Base-by-base conservation (phyloP, 2,329 filamentous ascomycete species). In the Colletotrichum kahawae region DNA sequence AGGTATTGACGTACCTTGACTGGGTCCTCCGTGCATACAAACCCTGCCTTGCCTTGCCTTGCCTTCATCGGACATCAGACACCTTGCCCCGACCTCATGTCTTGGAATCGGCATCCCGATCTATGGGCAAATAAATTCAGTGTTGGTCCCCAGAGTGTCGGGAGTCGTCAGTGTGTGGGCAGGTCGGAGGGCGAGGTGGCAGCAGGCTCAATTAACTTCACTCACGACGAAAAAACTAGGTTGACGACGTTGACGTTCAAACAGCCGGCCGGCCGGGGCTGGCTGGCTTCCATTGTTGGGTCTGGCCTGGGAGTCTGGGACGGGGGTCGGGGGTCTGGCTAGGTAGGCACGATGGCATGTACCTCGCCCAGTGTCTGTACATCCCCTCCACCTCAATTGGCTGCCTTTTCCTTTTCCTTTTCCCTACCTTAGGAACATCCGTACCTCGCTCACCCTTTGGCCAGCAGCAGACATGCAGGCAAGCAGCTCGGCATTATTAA, bases 201-300 rank as follows among this genome's bases (percentile, higher is more conserved):
- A 67, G 62, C 38, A 34, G 31, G 29, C 31, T 57, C 60, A 74
- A 67, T 71, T 71, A 66, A 71, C 60, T 74, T 66, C 60, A 36
- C 62, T 62, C 68, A 54, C 24, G 34, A 56, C 18, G 36, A n/a
- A 69, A 69, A 62, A 69, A 59, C 63, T 67, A 67, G 48, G 69
- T 64, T 72, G 56, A 72, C 62, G 63, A 75, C 70, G 69, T 72
- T 72, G 72, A 48, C 68, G 63, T 75, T 67, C 72, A 72, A 72
- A 72, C 68, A 72, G 69, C 63, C 56, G 63, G 72, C 68, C 68
- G 62, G 72, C 72, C 48, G 68, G 69, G 72, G 63, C 72, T 75
- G 69, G 72, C 72, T 75, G 68, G 72, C 68, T 67, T 57, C 51
- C 24, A 51, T 62, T 36, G 57, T 62, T 59, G 48, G 57, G 67